A percentile compares a stretch with the other conserved stretches of the same genome.
phyloP scores from a whole-genome alignment of 306 rosid genomes.

The Cicer bijugum region DNA sequence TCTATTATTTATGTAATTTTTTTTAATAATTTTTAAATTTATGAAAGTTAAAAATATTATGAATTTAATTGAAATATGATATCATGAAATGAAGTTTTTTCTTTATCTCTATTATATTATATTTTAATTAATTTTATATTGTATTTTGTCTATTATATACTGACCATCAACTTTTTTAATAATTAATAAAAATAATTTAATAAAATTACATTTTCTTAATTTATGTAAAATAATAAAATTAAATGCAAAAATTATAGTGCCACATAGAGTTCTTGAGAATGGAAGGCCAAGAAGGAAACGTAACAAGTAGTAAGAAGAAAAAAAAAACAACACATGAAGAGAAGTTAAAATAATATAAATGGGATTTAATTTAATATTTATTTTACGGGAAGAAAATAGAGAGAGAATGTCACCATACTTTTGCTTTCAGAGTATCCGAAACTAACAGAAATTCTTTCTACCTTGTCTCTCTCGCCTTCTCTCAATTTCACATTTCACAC shows the following conservation, averaged over 20 bases:
- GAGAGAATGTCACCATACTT: conserved; percentile 49
- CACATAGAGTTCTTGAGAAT: neutral
- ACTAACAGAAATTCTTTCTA: conserved; percentile 52
- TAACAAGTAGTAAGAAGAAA: neutral
- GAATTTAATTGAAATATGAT: too few relatives aligned
- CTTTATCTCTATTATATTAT: too few relatives aligned
- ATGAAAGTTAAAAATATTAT: too few relatives aligned
- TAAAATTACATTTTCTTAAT: too few relatives aligned
- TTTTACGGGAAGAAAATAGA: neutral
- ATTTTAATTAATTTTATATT: too few relatives aligned
- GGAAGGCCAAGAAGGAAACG: conserved; percentile 1
- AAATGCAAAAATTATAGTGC: neutral
- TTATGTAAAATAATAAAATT: neutral
- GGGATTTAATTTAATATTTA: neutral
- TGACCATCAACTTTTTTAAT: too few relatives aligned
- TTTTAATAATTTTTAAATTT: too few relatives aligned
- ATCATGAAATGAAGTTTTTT: too few relatives aligned
- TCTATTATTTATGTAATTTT: too few relatives aligned
- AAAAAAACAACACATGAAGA: neutral
- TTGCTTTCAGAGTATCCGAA: conserved; percentile 65
- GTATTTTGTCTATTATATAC: too few relatives aligned
- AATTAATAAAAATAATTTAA: too few relatives aligned
- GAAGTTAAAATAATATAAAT: neutral
- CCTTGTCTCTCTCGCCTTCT: conserved; percentile 51
- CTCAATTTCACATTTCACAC: conserved; percentile 42